A percentile compares a stretch with the other conserved stretches of the same genome.
Evolutionary conservation across 202 grass and related monocot species (phyloP).

Genomic region (Bolboschoenoplectus hybrid): DNA sequence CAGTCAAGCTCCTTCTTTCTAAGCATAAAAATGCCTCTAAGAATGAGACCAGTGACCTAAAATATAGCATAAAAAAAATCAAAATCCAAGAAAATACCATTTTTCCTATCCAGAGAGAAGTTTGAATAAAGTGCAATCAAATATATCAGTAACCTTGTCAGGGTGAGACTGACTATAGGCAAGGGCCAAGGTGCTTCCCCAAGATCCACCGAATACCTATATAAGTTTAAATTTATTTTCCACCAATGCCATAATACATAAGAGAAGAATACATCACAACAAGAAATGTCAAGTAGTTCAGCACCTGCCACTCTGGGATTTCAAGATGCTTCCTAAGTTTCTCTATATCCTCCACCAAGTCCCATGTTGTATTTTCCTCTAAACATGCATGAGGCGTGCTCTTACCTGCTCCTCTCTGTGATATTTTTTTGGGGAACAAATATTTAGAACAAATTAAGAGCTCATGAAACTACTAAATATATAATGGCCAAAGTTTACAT

Average conservation of each 20-base stretch:
- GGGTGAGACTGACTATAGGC: slow-evolving; percentile 81
- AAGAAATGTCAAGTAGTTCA: not conserved
- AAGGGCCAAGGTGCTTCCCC: slow-evolving; percentile 95
- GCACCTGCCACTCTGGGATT: slow-evolving; percentile 89
- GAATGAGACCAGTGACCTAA: slow-evolving; percentile 80
- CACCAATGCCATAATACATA: not conserved
- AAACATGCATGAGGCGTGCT: slow-evolving; percentile 93
- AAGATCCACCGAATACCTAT: slow-evolving; percentile 93
- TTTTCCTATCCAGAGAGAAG: slow-evolving; percentile 1
- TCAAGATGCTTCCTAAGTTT: slow-evolving; percentile 84
- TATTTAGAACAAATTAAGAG: not conserved
- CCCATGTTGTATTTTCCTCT: slow-evolving; percentile 91
- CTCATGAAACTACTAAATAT: not conserved
- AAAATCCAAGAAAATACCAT: slow-evolving; percentile 30
- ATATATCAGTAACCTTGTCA: slow-evolving; percentile 55
- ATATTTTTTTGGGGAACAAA: not conserved
- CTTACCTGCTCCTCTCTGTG: slow-evolving; percentile 77
- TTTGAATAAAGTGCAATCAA: not conserved
- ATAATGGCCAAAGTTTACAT: not conserved
- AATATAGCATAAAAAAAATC: slow-evolving; percentile 27
- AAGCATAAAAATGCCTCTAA: slow-evolving; percentile 85
- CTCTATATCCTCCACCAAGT: slow-evolving; percentile 87
- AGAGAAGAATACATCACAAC: not conserved
- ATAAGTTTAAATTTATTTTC: not conserved
- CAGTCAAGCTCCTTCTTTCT: slow-evolving; percentile 91